These are phyloP conservation scores for Monilinia polystroma DNA, from an alignment of 2,329 filamentous ascomycete genomes.

Conservation along the genomic window DNA sequence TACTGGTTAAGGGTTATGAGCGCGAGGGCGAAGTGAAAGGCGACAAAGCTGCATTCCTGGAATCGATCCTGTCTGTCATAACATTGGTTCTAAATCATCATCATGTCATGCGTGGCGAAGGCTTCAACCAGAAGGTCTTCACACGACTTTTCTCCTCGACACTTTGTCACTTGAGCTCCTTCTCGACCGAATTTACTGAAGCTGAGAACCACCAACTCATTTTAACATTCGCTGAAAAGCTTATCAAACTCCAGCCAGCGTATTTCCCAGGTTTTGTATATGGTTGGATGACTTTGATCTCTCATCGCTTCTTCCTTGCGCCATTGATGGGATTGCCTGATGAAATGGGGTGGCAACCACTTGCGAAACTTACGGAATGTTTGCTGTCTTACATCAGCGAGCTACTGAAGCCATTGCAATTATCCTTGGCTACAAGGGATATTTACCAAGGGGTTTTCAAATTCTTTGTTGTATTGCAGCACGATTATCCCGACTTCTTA, in stretches of 20 bases:
- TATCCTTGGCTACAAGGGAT: constrained; percentile 70
- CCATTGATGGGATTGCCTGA: constrained; percentile 67
- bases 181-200: constrained; percentile 57
- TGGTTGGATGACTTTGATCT: constrained; percentile 77
- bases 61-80: constrained; percentile 74
- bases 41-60: constrained; percentile 69
- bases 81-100: constrained; percentile 83
- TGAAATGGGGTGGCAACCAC: constrained; percentile 71
- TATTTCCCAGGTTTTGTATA: constrained; percentile 82
- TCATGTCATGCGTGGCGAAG: constrained; percentile 74
- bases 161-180: constrained; percentile 68
- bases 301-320: constrained; percentile 83
- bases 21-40: constrained; percentile 56
- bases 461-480: constrained; percentile 79
- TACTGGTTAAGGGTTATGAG: constrained; percentile 71
- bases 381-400: constrained; percentile 74
- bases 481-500: constrained; percentile 93
- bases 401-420: constrained; percentile 70
- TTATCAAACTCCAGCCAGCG: constrained; percentile 72
- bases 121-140: constrained; percentile 85
- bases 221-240: constrained; percentile 66
- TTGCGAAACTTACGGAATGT: constrained; percentile 70
- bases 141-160: constrained; percentile 85
- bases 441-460: constrained; percentile 83
- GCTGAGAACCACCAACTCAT: constrained; percentile 68